Evolutionary conservation across 2,329 filamentous ascomycete genomes (phyloP).

Genomic region (Penicillium sp.): DNA sequence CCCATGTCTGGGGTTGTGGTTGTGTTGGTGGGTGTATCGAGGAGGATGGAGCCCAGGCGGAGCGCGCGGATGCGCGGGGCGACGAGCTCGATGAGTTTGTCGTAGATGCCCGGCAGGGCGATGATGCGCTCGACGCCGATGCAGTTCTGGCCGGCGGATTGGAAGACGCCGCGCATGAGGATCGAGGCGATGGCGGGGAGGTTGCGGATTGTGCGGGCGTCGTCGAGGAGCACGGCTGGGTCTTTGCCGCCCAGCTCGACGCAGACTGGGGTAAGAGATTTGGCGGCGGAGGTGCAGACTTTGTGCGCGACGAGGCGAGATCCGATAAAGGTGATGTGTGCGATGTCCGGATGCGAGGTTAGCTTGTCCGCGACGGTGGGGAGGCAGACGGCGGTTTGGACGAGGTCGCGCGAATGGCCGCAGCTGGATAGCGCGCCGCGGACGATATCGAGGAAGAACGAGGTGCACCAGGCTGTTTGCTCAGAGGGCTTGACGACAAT

Average conservation of each 20-base stretch:
- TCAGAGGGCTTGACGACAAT: conserved; percentile 94
- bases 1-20: conserved; percentile 59
- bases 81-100: conserved; percentile 69
- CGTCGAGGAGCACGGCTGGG: conserved; percentile 84
- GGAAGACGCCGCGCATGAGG: conserved; percentile 89
- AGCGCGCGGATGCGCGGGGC: conserved; percentile 72
- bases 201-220: conserved; percentile 58
- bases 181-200: conserved; percentile 75
- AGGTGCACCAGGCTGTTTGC: conserved; percentile 89
- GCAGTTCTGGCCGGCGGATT: conserved; percentile 95
- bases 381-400: conserved; percentile 87
- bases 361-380: conserved; percentile 77
- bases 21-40: conserved; percentile 43
- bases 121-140: conserved; percentile 95
- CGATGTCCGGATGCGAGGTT: conserved; percentile 79
- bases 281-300: conserved; percentile 83
- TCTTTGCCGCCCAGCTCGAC: conserved; percentile 96
- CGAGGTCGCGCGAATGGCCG: conserved; percentile 76
- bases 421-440: conserved; percentile 78
- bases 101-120: conserved; percentile 74
- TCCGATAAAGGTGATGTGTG: conserved; percentile 95
- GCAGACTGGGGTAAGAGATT: conserved; percentile 80
- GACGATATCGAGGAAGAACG: conserved; percentile 78
- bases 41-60: conserved; percentile 70
- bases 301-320: conserved; percentile 83